Evolutionary conservation across 305 asterid genomes (phyloP), one percentile per base, ranked within the genome.

Genomic region (Caryopteris hybrid): DNA sequence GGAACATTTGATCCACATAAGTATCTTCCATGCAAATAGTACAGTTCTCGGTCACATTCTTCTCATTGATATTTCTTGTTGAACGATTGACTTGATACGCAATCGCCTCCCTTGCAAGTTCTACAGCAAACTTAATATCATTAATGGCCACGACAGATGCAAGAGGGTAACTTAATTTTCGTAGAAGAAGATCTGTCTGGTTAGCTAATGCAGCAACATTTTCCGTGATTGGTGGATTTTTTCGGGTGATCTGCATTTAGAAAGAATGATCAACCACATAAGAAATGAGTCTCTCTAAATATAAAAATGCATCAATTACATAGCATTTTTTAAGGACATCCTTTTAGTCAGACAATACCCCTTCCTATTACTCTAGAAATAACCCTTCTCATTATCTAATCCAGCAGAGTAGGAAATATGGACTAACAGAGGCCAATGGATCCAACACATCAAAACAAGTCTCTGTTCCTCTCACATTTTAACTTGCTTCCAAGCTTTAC

Each of bases 21-120:
- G 53, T 79, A 41, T 80, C 83, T 69, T 86, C 91, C 45, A 83
- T 67, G 78, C 91, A 88, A 58, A 88, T 86, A 64, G 72, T 57
- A 71, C 96, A 89, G 5, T 61, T 53, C 78, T 74, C 82, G 0
- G 68, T 64, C 45, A 5, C 41, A 56, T 61, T 72, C 79, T 76
- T 70, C 14, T 63, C 74, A 9, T 45, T 42, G 41, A 61, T 64
- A 52, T 53, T 63, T 36, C 75, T 75, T 20, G 50, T 75, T 2
- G 81, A 61, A 63, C 41, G 56, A 17, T 57, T 70, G 61, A 73
- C 71, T 75, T 78, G 81, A 56, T 71, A 70, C 34, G 58, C 68
- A 38, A 82, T 51, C 23, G 84, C 86, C 5, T 69, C 63, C 72
- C 71, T 58, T 3, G 90, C 90, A 66, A 84, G 80, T 70, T 79